Base-by-base conservation (phyloP, 495 filamentous ascomycete species). In the Penicillium herquei region DNA sequence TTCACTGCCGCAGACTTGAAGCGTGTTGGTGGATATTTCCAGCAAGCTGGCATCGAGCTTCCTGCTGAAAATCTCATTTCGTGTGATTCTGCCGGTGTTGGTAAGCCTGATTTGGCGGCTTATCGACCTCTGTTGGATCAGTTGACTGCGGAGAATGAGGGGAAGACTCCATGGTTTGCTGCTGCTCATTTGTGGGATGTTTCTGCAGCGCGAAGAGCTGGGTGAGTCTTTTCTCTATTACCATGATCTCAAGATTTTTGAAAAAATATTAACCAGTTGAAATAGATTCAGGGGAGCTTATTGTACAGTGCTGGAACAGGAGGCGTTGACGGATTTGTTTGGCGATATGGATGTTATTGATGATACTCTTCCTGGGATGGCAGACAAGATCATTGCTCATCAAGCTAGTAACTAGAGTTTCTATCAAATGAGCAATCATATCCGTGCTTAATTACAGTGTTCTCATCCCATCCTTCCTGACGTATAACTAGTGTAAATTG, bases 341-440 rank as follows among this genome's bases (percentile, higher is more conserved):
- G 70, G 66, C 1, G 66, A 71, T 16, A 69, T 73, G 68, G 68
- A 73, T 56, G 66, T 75, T 2, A 67, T 73, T 56, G 77, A 66
- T 17, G 69, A 68, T 32, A 73, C 66, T 30, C 46, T 80, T 14
- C 52, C 62, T 4, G 69, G 63, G 33, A 72, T 78, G 54, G 77
- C 76, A 6, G 62, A 71, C 8, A 73, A 69, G 54, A 68, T 78
- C 14, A 67, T 73, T 51, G 68, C 56, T 11, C 30, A 48, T 14
- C 63, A 64, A 9, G 58, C 61, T 9, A 45, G 61, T 35, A 43
- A 16, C 5, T 43, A 44, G 12, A 32, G 8, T 12, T 18, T 26
- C 34, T 2, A 37, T 33, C 14, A 16, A 35, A 35, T 16, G 1
- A 26, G 2, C 1, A 26, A 26, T 26, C 21, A 26, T 26, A 26